Conservation (phyloP, 805 yeast species). For the Candida khao-thaluensis region DNA sequence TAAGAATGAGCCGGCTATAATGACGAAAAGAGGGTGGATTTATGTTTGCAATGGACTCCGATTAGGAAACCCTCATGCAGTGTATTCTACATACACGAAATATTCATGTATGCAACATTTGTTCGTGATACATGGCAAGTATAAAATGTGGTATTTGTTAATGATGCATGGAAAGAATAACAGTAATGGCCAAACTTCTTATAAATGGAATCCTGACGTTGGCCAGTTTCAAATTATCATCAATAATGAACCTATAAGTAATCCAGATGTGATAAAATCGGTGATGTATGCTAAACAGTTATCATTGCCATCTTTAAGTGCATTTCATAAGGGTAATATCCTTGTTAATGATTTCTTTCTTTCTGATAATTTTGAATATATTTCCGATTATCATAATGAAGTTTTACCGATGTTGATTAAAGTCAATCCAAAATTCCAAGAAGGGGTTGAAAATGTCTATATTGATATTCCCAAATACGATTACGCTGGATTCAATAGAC, state of each 20-base stretch:
- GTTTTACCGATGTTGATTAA: conserved; percentile 30
- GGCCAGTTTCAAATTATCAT: conserved; percentile 36
- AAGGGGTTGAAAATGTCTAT: conserved; percentile 31
- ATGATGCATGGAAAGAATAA: conserved; percentile 28
- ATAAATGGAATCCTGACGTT: conserved; percentile 35
- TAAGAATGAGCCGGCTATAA: conserved; percentile 28
- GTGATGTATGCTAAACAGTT: conserved; percentile 31
- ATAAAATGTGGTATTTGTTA: conserved; percentile 34
- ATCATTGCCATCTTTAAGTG: conserved; percentile 28
- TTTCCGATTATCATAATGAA: conserved; percentile 39
- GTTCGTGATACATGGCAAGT: conserved; percentile 34
- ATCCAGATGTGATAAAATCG: conserved; percentile 31
- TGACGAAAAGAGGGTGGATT: conserved; percentile 40
- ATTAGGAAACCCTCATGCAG: conserved; percentile 39
- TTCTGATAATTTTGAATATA: conserved; percentile 32
- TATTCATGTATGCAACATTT: conserved; percentile 40
- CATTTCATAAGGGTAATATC: conserved; percentile 32
- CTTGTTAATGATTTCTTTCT: conserved; percentile 38
- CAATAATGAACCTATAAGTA: conserved; percentile 24
- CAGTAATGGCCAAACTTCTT: conserved; percentile 21
- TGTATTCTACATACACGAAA: conserved; percentile 39
- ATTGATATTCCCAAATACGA: conserved; percentile 33
- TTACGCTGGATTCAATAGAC: conserved; percentile 26
- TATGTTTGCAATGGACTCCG: conserved; percentile 36
- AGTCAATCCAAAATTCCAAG: conserved; percentile 26